Evolutionary conservation across 2,329 filamentous ascomycete species (phyloP).

Genomic region (Dothideomycetidae sp.): DNA sequence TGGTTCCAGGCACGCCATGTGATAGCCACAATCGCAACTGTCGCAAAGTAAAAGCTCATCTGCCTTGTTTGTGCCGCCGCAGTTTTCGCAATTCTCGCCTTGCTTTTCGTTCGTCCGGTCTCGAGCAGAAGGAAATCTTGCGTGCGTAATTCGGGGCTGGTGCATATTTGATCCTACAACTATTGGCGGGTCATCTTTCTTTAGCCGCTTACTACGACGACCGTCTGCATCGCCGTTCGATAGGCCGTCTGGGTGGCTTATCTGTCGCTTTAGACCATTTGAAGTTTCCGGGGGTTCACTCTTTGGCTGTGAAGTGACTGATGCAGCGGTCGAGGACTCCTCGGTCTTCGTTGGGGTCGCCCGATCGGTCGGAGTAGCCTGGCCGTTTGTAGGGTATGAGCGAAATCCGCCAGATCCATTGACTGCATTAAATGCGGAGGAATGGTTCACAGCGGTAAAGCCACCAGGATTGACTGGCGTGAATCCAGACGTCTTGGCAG

Average conservation of each 20-base stretch:
- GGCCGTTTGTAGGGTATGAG: constrained; percentile 28
- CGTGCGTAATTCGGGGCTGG: constrained; percentile 69
- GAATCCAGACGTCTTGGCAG: constrained; percentile 42
- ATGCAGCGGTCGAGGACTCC: constrained; percentile 48
- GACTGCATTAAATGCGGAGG: constrained; percentile 44
- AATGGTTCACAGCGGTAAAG: constrained; percentile 52
- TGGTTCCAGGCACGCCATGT: constrained; percentile 79
- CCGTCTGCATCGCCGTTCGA: constrained; percentile 42
- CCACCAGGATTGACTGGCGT: constrained; percentile 54
- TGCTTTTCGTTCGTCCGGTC: constrained; percentile 43
- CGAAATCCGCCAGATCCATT: constrained; percentile 40
- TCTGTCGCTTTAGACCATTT: constrained; percentile 54
- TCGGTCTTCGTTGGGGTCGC: constrained; percentile 46
- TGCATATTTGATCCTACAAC: constrained; percentile 97
- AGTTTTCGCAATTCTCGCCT: constrained; percentile 66
- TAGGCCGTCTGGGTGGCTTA: constrained; percentile 41
- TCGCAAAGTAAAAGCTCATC: constrained; percentile 68
- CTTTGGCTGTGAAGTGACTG: constrained; percentile 51
- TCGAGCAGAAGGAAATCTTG: constrained; percentile 42
- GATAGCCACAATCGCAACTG: constrained; percentile 79
- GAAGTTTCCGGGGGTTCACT: constrained; percentile 26
- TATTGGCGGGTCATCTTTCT: constrained; percentile 63
- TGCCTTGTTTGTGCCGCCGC: constrained; percentile 62
- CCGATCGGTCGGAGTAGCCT: constrained; percentile 33
- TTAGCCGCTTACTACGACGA: constrained; percentile 80